These are phyloP conservation scores for Tricholoma hemisulphureum DNA, from an alignment of 768 basidiomycete genomes.

Conservation along the genomic window DNA sequence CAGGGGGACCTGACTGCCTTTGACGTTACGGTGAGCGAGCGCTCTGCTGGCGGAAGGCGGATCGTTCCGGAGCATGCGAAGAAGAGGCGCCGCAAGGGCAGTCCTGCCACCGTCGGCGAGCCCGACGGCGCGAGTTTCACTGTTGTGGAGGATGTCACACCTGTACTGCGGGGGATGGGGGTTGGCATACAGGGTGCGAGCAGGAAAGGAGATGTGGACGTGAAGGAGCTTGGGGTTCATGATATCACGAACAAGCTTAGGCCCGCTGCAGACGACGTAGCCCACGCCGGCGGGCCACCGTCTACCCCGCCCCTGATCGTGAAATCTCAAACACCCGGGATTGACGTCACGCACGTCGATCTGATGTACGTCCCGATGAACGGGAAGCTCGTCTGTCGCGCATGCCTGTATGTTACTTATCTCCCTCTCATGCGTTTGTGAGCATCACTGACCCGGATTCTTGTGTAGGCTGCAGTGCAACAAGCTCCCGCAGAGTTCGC, in stretches of 20 bases:
- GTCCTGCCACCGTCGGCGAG: not conserved
- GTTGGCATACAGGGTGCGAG: no score
- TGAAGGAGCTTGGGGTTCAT: not conserved
- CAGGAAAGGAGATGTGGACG: not conserved
- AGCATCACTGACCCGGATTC: not conserved
- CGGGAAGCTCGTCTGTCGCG: slow-evolving; percentile 35
- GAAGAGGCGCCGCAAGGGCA: not conserved
- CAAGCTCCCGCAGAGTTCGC: not conserved
- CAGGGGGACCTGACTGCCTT: slow-evolving; percentile 3
- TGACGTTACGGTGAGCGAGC: slow-evolving; percentile 7
- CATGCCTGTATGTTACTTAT: slow-evolving; percentile 32
- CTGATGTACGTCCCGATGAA: slow-evolving; percentile 35
- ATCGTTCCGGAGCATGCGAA: not conserved
- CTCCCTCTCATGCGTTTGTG: not conserved
- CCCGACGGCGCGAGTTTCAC: not conserved
- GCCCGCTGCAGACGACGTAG: not conserved
- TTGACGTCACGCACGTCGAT: slow-evolving; percentile 33
- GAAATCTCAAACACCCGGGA: slow-evolving; percentile 2
- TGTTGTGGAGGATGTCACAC: not conserved
- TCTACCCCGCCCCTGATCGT: not conserved
- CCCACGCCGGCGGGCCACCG: not conserved
- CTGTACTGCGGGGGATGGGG: not conserved
- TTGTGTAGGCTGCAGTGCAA: not conserved
- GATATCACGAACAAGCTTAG: not conserved
- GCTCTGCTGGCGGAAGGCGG: not conserved